Conservation (phyloP, 768 basidiomycete species). For the Infundibulicybe gibba region DNA sequence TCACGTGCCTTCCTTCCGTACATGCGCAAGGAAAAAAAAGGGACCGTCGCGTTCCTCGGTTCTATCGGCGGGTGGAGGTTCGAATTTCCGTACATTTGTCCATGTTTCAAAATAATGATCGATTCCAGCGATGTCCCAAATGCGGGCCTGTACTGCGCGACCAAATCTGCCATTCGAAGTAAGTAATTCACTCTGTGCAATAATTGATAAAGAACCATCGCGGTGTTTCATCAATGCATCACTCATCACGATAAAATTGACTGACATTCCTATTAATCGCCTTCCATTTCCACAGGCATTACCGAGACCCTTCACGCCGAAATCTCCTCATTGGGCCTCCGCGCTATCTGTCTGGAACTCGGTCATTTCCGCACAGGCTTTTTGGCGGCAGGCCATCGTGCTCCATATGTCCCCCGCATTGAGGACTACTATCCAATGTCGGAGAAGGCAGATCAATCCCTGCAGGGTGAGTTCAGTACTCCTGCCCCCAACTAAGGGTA, state of each 20-base stretch:
- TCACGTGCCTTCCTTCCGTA: conserved; percentile 43
- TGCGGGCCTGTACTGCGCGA: conserved; percentile 31
- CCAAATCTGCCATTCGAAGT: conserved; percentile 35
- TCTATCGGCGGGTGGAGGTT: conserved; percentile 38
- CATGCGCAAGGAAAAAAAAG: conserved; percentile 37
- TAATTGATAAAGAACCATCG: too few relatives aligned
- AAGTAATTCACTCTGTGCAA: background rate
- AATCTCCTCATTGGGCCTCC: conserved; percentile 32
- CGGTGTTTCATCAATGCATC: background rate
- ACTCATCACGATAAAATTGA: too few relatives aligned
- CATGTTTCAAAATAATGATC: background rate
- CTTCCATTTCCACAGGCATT: conserved; percentile 19
- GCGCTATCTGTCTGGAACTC: conserved; percentile 30
- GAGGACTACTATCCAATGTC: conserved; percentile 22
- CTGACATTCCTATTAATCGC: too few relatives aligned
- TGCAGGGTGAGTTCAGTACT: conserved; percentile 23
- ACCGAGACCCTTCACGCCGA: conserved; percentile 29
- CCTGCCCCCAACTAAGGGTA: too few relatives aligned
- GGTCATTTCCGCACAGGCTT: conserved; percentile 34
- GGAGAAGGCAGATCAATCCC: conserved; percentile 13
- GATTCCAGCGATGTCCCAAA: conserved; percentile 21
- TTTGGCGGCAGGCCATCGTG: conserved; percentile 22
- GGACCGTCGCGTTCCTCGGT: conserved; percentile 40
- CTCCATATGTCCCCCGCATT: conserved; percentile 22
- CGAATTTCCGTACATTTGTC: conserved; percentile 1